These are phyloP conservation scores for Leucocoprinus leucothites DNA, from an alignment of 768 basidiomycete species.

Conservation along the genomic window DNA sequence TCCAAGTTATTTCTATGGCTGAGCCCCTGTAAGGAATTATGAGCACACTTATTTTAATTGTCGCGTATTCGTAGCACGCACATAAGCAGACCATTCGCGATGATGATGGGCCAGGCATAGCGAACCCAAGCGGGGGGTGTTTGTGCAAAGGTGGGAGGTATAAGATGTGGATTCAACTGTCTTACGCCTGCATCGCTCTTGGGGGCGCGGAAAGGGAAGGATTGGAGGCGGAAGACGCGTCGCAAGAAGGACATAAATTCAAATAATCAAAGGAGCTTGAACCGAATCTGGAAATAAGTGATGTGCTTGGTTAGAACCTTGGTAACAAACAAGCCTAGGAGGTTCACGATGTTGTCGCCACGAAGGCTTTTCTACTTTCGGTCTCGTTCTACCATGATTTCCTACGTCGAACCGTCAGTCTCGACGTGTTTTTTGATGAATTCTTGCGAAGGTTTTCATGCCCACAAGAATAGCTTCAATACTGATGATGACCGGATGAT, in stretches of 20 bases:
- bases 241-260: no score
- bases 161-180: background rate
- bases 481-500: no score
- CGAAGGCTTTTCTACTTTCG: no score
- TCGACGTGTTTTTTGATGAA: no score
- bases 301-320: background rate
- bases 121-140: conserved; percentile 6
- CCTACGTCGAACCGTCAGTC: no score
- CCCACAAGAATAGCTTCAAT: no score
- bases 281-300: no score
- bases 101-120: conserved; percentile 11
- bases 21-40: conserved; percentile 21
- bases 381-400: no score
- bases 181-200: background rate
- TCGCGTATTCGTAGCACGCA: background rate
- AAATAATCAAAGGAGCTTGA: no score
- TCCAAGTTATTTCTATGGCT: conserved; percentile 32
- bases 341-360: background rate
- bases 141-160: background rate
- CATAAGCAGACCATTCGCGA: conserved; percentile 11
- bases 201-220: no score
- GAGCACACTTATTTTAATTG: background rate
- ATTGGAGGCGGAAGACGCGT: no score
- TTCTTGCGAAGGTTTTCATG: no score
- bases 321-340: background rate